A percentile compares a stretch with the other conserved stretches of the same genome.
phyloP scores from a whole-genome alignment of 495 filamentous ascomycete genomes.

The Aspergillus carlsbadensis region DNA sequence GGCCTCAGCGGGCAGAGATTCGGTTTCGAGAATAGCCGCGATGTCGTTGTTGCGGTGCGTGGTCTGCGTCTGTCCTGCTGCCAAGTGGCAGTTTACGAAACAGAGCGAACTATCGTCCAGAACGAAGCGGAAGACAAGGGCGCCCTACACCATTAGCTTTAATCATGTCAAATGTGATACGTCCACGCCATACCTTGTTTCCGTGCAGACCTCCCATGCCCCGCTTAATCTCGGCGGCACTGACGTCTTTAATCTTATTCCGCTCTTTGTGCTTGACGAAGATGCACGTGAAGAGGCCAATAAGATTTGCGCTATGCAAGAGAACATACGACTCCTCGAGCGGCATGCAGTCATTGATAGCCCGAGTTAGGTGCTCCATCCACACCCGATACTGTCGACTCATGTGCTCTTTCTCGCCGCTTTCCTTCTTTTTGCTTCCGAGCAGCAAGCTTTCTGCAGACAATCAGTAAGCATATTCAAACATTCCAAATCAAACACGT shows the following conservation, averaged over 20 bases:
- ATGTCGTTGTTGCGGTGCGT: slow-evolving; percentile 91
- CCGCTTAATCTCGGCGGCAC: slow-evolving; percentile 82
- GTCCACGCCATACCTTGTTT: slow-evolving; percentile 86
- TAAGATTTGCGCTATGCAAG: slow-evolving; percentile 82
- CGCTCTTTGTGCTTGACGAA: slow-evolving; percentile 83
- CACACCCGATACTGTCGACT: slow-evolving; percentile 96
- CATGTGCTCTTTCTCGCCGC: slow-evolving; percentile 87
- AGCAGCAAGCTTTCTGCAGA: slow-evolving; percentile 60
- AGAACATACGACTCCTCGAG: slow-evolving; percentile 76
- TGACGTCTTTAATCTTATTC: slow-evolving; percentile 70
- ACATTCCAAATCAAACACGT: slow-evolving; percentile 27
- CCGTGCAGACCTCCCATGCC: slow-evolving; percentile 92
- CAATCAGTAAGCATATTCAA: slow-evolving; percentile 21
- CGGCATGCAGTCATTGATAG: slow-evolving; percentile 81
- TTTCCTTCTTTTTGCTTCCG: slow-evolving; percentile 81
- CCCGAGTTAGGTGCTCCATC: slow-evolving; percentile 80
- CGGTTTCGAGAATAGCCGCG: slow-evolving; percentile 80
- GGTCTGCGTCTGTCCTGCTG: slow-evolving; percentile 88
- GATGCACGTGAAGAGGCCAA: slow-evolving; percentile 93
- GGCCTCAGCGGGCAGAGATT: slow-evolving; percentile 65
- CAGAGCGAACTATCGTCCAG: slow-evolving; percentile 91
- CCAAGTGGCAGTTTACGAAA: slow-evolving; percentile 96
- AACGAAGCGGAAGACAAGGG: slow-evolving; percentile 85
- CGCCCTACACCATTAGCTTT: slow-evolving; percentile 54
- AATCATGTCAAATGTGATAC: background rate